These are phyloP conservation scores for Pestalotiopsis sp. DNA, from an alignment of 2,329 filamentous ascomycete species.

Conservation along the genomic window DNA sequence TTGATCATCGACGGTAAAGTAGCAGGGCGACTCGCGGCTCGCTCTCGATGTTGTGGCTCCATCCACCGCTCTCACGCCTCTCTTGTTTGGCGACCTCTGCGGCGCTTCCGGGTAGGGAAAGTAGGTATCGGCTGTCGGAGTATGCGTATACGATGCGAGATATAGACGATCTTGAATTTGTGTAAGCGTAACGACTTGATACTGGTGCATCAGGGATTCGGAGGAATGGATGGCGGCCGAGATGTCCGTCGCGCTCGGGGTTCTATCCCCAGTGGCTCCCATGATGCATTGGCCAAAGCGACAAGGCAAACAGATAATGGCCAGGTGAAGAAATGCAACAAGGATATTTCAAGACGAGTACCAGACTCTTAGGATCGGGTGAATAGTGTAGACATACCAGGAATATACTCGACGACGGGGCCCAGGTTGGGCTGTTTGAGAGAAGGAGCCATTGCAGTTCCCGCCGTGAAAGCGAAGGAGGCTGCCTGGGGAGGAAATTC, in stretches of 20 bases:
- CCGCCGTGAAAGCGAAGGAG: background rate
- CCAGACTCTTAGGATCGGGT: background rate
- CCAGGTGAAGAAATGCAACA: background rate
- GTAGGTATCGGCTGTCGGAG: conserved; percentile 78
- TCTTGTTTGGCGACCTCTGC: conserved; percentile 72
- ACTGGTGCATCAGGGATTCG: conserved; percentile 20
- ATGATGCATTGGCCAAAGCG: background rate
- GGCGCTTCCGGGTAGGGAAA: conserved; percentile 76
- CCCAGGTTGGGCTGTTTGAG: conserved; percentile 66
- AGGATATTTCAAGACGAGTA: background rate
- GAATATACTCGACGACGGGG: conserved; percentile 94
- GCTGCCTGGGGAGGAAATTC: background rate
- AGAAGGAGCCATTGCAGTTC: conserved; percentile 50
- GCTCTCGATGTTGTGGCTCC: conserved; percentile 47
- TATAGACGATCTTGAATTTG: conserved; percentile 81
- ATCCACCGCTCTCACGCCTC: conserved; percentile 66
- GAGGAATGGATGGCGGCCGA: background rate
- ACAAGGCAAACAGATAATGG: background rate
- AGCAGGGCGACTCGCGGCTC: conserved; percentile 70
- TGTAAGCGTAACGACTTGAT: conserved; percentile 35
- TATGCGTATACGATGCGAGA: conserved; percentile 85
- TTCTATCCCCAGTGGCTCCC: background rate
- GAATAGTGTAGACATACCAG: conserved; percentile 61
- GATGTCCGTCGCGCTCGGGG: background rate
- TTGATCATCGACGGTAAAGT: conserved; percentile 92